These are phyloP conservation scores for Amaranthus hypochondriacus DNA, from an alignment of 148 eudicot genomes.

Conservation along the genomic window DNA sequence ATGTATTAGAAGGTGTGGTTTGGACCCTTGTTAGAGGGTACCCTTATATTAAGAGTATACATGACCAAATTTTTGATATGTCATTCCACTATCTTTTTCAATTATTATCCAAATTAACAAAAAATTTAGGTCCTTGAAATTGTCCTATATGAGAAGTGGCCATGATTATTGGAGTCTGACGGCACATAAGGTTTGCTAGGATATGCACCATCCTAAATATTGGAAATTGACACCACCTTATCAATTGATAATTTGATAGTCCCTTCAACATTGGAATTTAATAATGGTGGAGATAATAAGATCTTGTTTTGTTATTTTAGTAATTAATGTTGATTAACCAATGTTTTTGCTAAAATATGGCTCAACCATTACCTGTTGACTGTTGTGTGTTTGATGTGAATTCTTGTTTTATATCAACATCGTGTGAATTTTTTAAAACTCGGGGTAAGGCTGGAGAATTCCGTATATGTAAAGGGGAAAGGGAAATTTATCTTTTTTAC, in stretches of 20 bases:
- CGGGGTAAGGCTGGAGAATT: no score
- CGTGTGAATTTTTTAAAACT: not conserved
- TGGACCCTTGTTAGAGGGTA: no score
- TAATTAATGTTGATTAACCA: not conserved
- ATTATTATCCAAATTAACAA: slow-evolving; percentile 6
- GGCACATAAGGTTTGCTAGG: slow-evolving; percentile 10
- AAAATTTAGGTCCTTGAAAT: slow-evolving; percentile 18
- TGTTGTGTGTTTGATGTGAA: not conserved
- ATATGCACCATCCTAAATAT: slow-evolving; percentile 14
- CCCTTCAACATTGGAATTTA: not conserved
- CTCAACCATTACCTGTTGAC: slow-evolving; percentile 13
- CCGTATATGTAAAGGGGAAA: no score
- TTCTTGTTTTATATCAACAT: slow-evolving; percentile 17
- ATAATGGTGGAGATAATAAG: not conserved
- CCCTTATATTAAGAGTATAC: no score
- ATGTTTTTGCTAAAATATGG: slow-evolving; percentile 18
- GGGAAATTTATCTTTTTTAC: no score
- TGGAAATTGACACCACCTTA: slow-evolving; percentile 13
- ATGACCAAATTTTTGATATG: slow-evolving; percentile 20
- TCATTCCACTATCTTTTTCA: slow-evolving; percentile 25
- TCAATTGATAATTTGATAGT: slow-evolving; percentile 4
- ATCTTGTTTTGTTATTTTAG: not conserved
- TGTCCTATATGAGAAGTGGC: slow-evolving; percentile 27
- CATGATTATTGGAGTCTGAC: slow-evolving; percentile 16
- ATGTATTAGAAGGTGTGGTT: no score